These are phyloP conservation scores for Colletotrichum coccodes DNA, from an alignment of 2,329 filamentous ascomycete species.

Conservation along the genomic window DNA sequence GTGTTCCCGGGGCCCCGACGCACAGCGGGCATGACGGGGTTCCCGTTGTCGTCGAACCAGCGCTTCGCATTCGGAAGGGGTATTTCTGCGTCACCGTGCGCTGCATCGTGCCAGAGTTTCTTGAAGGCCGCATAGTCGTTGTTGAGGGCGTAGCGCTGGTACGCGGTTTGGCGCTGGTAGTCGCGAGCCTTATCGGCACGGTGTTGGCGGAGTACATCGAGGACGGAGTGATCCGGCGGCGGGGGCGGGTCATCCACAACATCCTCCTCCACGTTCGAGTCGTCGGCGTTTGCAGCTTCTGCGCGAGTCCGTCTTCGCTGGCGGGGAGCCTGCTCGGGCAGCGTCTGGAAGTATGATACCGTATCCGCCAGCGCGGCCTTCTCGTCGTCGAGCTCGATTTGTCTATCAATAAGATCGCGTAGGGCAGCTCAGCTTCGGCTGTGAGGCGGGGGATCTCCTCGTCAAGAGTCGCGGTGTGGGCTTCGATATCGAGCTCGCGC, in stretches of 20 bases:
- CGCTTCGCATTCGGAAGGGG: constrained; percentile 61
- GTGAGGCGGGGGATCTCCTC: constrained; percentile 54
- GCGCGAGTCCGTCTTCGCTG: constrained; percentile 35
- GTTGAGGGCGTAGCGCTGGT: constrained; percentile 63
- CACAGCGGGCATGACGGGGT: constrained; percentile 44
- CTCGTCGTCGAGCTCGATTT: constrained; percentile 61
- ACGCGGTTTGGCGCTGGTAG: constrained; percentile 52
- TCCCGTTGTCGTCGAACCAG: constrained; percentile 63
- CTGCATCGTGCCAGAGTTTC: constrained; percentile 65
- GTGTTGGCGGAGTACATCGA: constrained; percentile 47
- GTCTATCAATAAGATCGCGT: constrained; percentile 60
- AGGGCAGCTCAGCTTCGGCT: constrained; percentile 56
- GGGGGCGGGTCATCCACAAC: constrained; percentile 37
- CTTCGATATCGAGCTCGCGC: constrained; percentile 50
- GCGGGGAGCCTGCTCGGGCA: constrained; percentile 14
- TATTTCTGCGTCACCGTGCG: constrained; percentile 58
- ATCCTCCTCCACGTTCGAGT: constrained; percentile 36
- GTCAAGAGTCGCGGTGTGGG: constrained; percentile 50
- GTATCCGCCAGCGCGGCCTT: constrained; percentile 49
- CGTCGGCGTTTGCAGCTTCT: constrained; percentile 26
- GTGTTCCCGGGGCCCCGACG: constrained; percentile 13
- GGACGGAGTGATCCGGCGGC: constrained; percentile 38
- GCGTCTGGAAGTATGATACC: constrained; percentile 26
- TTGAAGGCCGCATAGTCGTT: constrained; percentile 71
- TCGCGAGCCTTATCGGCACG: constrained; percentile 50